A percentile compares a stretch with the other conserved stretches of the same genome.
Conservation (phyloP, 306 rosid genomes). For the Psophocarpus tetragonolobus region DNA sequence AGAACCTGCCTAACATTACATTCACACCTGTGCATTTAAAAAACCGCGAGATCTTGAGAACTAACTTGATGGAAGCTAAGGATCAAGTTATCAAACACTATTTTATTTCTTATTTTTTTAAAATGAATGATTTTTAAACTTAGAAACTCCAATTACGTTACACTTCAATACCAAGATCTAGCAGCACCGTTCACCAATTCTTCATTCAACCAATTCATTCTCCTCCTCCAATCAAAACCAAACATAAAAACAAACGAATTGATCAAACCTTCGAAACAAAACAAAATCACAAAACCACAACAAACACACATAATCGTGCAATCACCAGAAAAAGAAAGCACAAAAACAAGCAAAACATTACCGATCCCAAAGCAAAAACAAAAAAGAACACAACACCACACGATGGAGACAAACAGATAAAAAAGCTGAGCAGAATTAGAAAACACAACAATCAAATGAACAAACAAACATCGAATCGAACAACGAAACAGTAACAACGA, state of each 20-base stretch:
- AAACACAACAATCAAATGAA: no score
- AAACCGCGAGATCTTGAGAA: neutral
- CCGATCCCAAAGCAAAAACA: neutral
- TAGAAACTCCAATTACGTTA: neutral
- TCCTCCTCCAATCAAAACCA: conserved; percentile 20
- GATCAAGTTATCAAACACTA: conserved; percentile 4
- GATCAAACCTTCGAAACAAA: neutral
- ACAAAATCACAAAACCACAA: conserved; percentile 7
- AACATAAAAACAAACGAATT: neutral
- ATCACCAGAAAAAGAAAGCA: conserved; percentile 27
- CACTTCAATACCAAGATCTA: conserved; percentile 40
- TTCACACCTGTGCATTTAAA: neutral
- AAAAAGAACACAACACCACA: neutral
- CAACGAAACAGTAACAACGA: neutral
- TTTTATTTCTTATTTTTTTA: neutral
- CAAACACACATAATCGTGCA: neutral
- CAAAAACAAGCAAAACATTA: neutral
- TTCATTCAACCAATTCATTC: neutral
- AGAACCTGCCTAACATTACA: neutral
- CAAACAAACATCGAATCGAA: conserved; percentile 12
- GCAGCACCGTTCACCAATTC: neutral
- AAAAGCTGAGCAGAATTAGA: neutral
- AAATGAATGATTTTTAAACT: neutral
- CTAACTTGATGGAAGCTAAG: neutral
- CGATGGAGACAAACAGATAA: conserved; percentile 17